These are phyloP conservation scores for Jacaranda mimosifolia DNA, from an alignment of 257 asterid species.

Conservation along the genomic window DNA sequence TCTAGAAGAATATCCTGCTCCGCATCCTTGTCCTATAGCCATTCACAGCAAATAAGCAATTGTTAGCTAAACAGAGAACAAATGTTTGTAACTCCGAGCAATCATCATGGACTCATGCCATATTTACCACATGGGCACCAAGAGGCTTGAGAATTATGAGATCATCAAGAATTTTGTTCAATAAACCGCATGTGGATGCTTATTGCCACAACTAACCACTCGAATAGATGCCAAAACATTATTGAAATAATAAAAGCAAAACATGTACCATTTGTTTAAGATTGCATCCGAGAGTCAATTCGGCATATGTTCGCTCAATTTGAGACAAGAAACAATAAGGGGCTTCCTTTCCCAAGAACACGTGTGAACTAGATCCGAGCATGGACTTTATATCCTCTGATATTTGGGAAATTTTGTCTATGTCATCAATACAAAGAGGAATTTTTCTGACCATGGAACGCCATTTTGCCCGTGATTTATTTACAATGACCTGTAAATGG, in stretches of 20 bases:
- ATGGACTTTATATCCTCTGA: conserved; percentile 76
- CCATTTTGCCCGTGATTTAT: conserved; percentile 88
- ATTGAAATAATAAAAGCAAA: conserved; percentile 7
- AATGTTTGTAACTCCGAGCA: not conserved
- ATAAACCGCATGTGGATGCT: not conserved
- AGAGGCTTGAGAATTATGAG: no score
- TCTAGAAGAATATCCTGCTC: conserved; percentile 82
- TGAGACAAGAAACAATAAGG: conserved; percentile 86
- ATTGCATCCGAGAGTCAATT: conserved; percentile 88
- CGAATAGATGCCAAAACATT: not conserved
- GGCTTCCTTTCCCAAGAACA: conserved; percentile 82
- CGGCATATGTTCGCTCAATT: conserved; percentile 76
- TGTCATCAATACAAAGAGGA: conserved; percentile 69
- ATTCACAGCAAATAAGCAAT: conserved; percentile 30
- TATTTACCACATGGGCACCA: no score
- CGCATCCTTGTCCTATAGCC: conserved; percentile 68
- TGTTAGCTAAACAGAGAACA: conserved; percentile 2
- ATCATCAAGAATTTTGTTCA: not conserved
- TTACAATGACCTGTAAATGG: conserved; percentile 76
- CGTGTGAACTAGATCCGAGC: conserved; percentile 76
- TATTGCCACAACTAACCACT: not conserved
- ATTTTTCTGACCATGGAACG: conserved; percentile 63
- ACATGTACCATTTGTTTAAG: conserved; percentile 63
- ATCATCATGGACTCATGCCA: conserved; percentile 6
- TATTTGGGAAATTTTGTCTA: conserved; percentile 72